Evolutionary conservation across 176 grass and related monocot genomes (phyloP).

Genomic region (Otatea glauca): DNA sequence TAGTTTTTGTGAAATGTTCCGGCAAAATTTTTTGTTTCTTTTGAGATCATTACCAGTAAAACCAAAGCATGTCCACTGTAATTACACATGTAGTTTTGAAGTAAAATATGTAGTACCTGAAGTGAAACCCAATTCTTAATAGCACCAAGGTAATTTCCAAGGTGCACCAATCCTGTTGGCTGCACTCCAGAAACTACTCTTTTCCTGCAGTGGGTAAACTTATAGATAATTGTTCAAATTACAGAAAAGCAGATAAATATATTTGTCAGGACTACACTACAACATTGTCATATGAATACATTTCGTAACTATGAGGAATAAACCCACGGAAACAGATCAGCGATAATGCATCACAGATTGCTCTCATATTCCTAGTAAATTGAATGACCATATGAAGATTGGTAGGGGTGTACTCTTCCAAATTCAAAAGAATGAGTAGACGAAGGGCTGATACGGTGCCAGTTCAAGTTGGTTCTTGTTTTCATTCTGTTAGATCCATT

Average conservation of each 20-base stretch:
- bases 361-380: background rate
- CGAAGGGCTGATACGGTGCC: background rate
- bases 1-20: conserved; percentile 1
- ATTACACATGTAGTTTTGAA: conserved; percentile 15
- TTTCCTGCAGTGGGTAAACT: conserved; percentile 65
- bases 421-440: background rate
- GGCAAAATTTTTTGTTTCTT: background rate
- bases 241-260: conserved; percentile 8
- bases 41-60: conserved; percentile 3
- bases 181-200: conserved; percentile 98
- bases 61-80: conserved; percentile 4
- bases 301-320: conserved; percentile 18
- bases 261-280: conserved; percentile 10
- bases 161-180: conserved; percentile 93
- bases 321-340: background rate
- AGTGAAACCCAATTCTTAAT: conserved; percentile 97
- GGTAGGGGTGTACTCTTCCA: background rate
- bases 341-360: background rate
- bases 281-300: background rate
- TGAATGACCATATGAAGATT: conserved; percentile 1
- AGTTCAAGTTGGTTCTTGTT: conserved; percentile 32
- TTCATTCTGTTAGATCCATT: background rate
- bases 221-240: background rate
- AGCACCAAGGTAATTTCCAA: conserved; percentile 96
- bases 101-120: conserved; percentile 60